These are phyloP conservation scores for Somion occarium DNA, from an alignment of 1,284 basidiomycete genomes.

Conservation along the genomic window DNA sequence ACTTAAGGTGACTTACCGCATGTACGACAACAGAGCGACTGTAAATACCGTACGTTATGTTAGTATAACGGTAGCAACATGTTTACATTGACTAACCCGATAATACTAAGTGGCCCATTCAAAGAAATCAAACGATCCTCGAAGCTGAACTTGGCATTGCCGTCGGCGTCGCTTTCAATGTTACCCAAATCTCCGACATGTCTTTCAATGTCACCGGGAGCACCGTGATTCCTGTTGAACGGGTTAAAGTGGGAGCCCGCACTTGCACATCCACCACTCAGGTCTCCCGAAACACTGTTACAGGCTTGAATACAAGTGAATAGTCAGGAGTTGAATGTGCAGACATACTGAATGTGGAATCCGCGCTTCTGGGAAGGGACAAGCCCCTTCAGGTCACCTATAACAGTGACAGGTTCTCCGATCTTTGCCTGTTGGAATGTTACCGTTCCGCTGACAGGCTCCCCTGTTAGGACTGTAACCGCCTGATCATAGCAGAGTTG, in stretches of 20 bases:
- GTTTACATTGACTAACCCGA: conserved; percentile 45
- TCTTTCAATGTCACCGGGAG: conserved; percentile 48
- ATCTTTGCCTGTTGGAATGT: conserved; percentile 56
- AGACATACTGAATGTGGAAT: conserved; percentile 69
- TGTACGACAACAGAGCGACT: conserved; percentile 63
- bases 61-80: not conserved
- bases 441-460: conserved; percentile 60
- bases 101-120: conserved; percentile 63
- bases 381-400: conserved; percentile 59
- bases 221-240: conserved; percentile 60
- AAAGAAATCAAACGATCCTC: conserved; percentile 62
- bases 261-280: conserved; percentile 63
- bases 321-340: not conserved
- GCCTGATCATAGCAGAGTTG: conserved; percentile 38
- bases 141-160: conserved; percentile 55
- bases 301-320: conserved; percentile 1
- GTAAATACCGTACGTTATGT: not conserved
- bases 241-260: conserved; percentile 80
- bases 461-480: conserved; percentile 61
- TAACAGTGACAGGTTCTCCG: conserved; percentile 54
- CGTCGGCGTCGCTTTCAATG: conserved; percentile 56
- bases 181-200: conserved; percentile 82
- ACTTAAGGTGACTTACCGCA: conserved; percentile 36
- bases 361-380: conserved; percentile 58
- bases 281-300: conserved; percentile 65